Percentiles rank a stretch among this genome's conserved stretches.
Conservation (phyloP, 2,329 filamentous ascomycete genomes). For the Ramichloridium luteum region DNA sequence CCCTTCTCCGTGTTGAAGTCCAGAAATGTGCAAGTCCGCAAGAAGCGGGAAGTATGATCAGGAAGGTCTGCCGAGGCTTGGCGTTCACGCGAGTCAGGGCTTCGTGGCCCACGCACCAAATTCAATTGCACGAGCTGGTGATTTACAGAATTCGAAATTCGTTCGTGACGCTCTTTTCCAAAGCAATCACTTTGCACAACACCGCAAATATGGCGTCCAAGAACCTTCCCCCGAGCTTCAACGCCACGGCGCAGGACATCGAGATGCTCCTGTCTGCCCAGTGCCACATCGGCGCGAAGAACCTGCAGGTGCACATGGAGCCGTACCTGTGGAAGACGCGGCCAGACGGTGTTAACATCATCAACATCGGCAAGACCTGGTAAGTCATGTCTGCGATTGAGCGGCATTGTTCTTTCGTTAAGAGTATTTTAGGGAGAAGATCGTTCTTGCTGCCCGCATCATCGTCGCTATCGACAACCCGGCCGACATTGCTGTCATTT, state of each 20-base stretch:
- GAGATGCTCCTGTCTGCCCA: slow-evolving; percentile 98
- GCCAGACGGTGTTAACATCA: slow-evolving; percentile 92
- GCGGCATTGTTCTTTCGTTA: not conserved
- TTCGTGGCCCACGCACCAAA: not conserved
- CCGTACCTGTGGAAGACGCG: slow-evolving; percentile 99
- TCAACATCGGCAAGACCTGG: slow-evolving; percentile 99
- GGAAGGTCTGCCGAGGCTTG: no score
- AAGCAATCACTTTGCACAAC: slow-evolving; percentile 24
- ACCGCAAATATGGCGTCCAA: slow-evolving; percentile 76
- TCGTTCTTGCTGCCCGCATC: slow-evolving; percentile 95
- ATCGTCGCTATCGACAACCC: slow-evolving; percentile 99
- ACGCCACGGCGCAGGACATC: slow-evolving; percentile 95
- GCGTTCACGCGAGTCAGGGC: not conserved
- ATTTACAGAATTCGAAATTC: no score
- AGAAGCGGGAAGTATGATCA: no score
- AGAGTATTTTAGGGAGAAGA: slow-evolving; percentile 99
- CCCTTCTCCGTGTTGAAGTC: no score
- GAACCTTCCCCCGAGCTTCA: slow-evolving; percentile 90
- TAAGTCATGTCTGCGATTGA: slow-evolving; percentile 37
- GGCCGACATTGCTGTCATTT: slow-evolving; percentile 98
- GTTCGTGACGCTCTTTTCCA: no score
- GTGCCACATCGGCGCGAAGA: slow-evolving; percentile 95
- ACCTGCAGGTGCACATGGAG: slow-evolving; percentile 99
- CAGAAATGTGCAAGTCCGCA: no score
- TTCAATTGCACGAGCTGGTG: no score